A percentile compares a stretch with the other conserved stretches of the same genome.
Conservation (phyloP, 2,329 filamentous ascomycete species). For the Clarireedia monteithiana region DNA sequence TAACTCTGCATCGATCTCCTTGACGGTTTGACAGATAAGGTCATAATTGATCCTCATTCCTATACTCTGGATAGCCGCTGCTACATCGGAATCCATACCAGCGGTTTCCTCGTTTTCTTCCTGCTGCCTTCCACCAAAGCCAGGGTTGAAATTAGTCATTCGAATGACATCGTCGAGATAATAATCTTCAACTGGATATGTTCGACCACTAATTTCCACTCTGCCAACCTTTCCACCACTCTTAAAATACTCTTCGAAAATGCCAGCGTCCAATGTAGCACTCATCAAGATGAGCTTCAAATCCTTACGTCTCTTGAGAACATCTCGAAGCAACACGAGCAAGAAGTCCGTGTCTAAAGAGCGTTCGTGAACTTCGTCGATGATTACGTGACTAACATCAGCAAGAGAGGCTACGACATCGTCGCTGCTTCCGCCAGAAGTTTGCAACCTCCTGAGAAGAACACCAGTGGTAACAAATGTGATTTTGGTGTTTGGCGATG, state of each 20-base stretch:
- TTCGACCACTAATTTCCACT: constrained; percentile 82
- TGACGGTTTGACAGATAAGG: constrained; percentile 72
- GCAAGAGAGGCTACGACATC: constrained; percentile 76
- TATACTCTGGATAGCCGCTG: constrained; percentile 62
- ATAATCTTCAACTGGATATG: constrained; percentile 81
- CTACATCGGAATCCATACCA: constrained; percentile 49
- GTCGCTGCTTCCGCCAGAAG: constrained; percentile 69
- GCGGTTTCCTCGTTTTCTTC: constrained; percentile 37
- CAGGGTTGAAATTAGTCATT: constrained; percentile 62
- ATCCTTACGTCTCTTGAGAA: constrained; percentile 65
- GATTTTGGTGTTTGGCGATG: constrained; percentile 67
- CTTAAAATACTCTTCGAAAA: constrained; percentile 80
- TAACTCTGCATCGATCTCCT: constrained; percentile 72
- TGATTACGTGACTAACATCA: constrained; percentile 88
- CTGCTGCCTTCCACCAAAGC: constrained; percentile 32
- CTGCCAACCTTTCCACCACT: constrained; percentile 63
- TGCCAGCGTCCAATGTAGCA: constrained; percentile 81
- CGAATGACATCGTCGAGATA: constrained; percentile 84
- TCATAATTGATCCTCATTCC: constrained; percentile 89
- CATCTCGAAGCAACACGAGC: constrained; percentile 77
- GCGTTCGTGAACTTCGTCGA: constrained; percentile 94
- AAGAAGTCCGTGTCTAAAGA: constrained; percentile 94
- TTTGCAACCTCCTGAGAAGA: constrained; percentile 81
- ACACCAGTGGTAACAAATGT: constrained; percentile 97
- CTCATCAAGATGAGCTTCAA: constrained; percentile 94